Conservation (phyloP, 495 filamentous ascomycete species). For the Lentithecium fluviatile region DNA sequence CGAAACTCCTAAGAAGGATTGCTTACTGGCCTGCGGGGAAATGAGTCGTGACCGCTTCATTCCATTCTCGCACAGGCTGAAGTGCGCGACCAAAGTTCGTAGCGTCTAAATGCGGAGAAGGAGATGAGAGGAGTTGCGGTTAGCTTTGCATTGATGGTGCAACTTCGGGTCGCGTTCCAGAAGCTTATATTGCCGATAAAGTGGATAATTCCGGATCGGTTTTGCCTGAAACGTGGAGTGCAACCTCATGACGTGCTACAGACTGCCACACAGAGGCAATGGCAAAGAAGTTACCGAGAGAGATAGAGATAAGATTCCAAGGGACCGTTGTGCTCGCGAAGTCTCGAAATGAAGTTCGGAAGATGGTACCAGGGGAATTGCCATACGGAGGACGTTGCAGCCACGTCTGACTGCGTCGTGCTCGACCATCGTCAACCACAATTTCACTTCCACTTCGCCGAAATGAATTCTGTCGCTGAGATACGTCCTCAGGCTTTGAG, state of each 20-base stretch:
- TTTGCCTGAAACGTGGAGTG: conserved; percentile 1
- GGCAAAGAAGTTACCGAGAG: background rate
- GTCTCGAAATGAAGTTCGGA: background rate
- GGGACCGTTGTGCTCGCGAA: background rate
- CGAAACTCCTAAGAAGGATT: background rate
- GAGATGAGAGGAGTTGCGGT: background rate
- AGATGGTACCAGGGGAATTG: background rate
- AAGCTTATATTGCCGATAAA: conserved; percentile 2
- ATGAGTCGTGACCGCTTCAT: background rate
- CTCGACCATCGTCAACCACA: background rate
- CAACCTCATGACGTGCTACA: background rate
- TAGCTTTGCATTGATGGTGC: background rate
- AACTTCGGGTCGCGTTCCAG: background rate
- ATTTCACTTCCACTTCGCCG: background rate
- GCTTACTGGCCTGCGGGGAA: background rate
- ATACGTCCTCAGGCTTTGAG: background rate
- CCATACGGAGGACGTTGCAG: background rate
- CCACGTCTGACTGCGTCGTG: background rate
- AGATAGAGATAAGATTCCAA: background rate
- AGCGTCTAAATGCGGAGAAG: background rate
- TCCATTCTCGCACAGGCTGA: background rate
- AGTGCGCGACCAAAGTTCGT: background rate
- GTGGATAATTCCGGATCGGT: background rate
- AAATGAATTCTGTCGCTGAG: background rate
- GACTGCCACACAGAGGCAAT: background rate